A percentile compares a stretch with the other conserved stretches of the same genome.
phyloP scores from a whole-genome alignment of 1,139 yeast species.

The Suhomyces kunorum region DNA sequence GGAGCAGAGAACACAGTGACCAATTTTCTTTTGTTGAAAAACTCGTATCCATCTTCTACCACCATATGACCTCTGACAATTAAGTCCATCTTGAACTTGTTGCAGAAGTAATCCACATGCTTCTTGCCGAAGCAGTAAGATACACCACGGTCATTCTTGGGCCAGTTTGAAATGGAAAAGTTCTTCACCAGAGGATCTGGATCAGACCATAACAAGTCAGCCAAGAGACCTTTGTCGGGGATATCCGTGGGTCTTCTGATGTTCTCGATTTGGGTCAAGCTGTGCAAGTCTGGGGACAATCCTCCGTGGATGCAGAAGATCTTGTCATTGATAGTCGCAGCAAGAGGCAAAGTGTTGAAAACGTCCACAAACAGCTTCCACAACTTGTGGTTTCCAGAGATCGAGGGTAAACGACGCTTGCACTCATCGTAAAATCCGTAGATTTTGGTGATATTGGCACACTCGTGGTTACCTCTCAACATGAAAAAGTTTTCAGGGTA shows the following conservation, averaged over 20 bases:
- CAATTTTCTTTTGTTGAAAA: conserved; percentile 71
- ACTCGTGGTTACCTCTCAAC: conserved; percentile 84
- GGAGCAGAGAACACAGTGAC: conserved; percentile 89
- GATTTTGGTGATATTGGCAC: conserved; percentile 79
- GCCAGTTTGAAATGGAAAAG: conserved; percentile 58
- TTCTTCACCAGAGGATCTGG: conserved; percentile 63
- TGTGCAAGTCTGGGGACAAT: conserved; percentile 70
- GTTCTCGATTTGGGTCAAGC: conserved; percentile 65
- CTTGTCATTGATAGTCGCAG: conserved; percentile 82
- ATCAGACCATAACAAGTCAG: conserved; percentile 87
- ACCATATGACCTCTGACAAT: conserved; percentile 91
- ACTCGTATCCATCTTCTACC: conserved; percentile 90
- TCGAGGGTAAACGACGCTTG: conserved; percentile 65
- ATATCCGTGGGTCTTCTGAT: conserved; percentile 84
- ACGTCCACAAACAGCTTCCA: conserved; percentile 84
- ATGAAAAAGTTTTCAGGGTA: conserved; percentile 83
- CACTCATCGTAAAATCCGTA: conserved; percentile 90
- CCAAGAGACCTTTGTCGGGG: conserved; percentile 78
- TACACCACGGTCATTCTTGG: conserved; percentile 84
- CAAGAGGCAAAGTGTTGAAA: conserved; percentile 82
- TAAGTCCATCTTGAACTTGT: conserved; percentile 71
- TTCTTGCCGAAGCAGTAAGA: conserved; percentile 77
- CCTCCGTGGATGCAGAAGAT: conserved; percentile 93
- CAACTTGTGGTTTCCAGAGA: conserved; percentile 48
- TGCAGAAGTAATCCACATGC: conserved; percentile 71